Evolutionary conservation across 805 yeast genomes (phyloP).

Genomic region (Grigorovia transvaalensis): DNA sequence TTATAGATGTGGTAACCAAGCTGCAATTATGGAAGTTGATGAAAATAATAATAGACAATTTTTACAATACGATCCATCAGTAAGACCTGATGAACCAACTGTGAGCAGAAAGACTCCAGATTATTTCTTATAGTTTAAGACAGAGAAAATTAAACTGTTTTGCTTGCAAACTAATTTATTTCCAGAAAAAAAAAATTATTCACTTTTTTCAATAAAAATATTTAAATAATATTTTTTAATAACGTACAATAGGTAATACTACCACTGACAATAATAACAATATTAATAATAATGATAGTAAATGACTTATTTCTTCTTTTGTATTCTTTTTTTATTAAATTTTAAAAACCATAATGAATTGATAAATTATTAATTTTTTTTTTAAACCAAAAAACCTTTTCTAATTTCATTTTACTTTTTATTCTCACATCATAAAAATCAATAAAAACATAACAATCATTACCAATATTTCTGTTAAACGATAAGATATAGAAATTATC

Average conservation of each 20-base stretch:
- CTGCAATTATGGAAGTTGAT: conserved; percentile 96
- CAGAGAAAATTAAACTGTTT: neutral
- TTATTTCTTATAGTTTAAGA: conserved; percentile 58
- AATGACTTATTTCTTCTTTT: neutral
- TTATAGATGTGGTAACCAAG: conserved; percentile 96
- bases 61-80: conserved; percentile 91
- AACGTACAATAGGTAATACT: neutral
- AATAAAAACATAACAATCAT: neutral
- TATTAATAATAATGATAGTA: neutral
- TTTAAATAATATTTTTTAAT: neutral
- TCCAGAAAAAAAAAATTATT: neutral
- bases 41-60: conserved; percentile 86
- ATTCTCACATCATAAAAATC: neutral
- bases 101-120: conserved; percentile 96
- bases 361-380: neutral
- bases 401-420: neutral
- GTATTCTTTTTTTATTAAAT: neutral
- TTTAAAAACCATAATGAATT: neutral
- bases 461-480: neutral
- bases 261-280: neutral
- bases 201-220: neutral
- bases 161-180: neutral
- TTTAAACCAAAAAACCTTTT: neutral
- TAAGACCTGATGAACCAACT: conserved; percentile 96
- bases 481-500: neutral